These are phyloP conservation scores for Phytophthora pistaciae DNA, from an alignment of 352 stramenopile species.

Conservation along the genomic window DNA sequence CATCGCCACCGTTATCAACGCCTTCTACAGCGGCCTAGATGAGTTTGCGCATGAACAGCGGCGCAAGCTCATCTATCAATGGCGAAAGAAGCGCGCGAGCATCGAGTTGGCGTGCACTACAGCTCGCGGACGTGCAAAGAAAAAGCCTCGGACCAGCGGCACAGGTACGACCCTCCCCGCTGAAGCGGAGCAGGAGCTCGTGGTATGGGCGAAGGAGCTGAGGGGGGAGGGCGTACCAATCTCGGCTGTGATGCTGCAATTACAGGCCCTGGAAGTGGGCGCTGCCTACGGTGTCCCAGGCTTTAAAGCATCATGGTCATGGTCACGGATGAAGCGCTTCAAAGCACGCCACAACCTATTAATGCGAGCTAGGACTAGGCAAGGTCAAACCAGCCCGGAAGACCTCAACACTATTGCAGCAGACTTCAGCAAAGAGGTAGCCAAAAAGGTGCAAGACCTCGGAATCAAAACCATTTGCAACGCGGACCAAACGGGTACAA, in stretches of 20 bases:
- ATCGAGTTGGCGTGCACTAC: no score
- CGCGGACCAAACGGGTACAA: no score
- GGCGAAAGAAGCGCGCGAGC: no score
- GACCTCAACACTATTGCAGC: not conserved
- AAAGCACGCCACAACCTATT: not conserved
- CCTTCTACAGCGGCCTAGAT: no score
- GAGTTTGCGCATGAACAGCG: no score
- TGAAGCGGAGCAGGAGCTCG: no score
- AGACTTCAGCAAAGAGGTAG: not conserved
- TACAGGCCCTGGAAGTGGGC: not conserved
- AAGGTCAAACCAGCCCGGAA: slow-evolving; percentile 1
- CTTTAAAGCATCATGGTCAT: not conserved
- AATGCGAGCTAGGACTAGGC: slow-evolving; percentile 1
- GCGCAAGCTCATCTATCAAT: no score
- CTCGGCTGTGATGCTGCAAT: not conserved
- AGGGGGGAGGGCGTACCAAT: not conserved
- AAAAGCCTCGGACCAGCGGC: no score
- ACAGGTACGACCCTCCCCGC: no score
- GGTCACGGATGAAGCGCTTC: slow-evolving; percentile 1
- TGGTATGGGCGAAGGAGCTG: no score
- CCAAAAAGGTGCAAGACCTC: not conserved
- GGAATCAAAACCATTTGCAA: not conserved
- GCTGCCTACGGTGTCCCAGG: not conserved
- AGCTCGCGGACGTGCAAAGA: no score
- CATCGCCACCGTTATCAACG: no score